A percentile compares a stretch with the other conserved stretches of the same genome.
These are phyloP conservation scores for Colletotrichum ledebouriae DNA, from an alignment of 2,329 filamentous ascomycete species.

Conservation along the genomic window DNA sequence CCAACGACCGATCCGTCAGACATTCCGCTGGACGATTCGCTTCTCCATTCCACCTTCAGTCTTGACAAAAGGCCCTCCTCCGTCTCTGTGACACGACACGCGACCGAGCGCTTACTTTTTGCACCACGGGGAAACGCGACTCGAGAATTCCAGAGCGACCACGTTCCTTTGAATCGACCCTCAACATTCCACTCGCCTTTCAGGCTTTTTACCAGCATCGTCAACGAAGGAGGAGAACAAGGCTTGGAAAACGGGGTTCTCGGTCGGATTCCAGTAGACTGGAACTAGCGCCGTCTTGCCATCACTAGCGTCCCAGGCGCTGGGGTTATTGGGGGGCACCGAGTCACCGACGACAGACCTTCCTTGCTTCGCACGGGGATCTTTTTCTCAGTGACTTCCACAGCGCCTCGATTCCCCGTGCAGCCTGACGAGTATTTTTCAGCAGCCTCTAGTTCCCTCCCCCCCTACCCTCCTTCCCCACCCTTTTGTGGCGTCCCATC, in stretches of 20 bases:
- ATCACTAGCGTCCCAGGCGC: slow-evolving; percentile 5
- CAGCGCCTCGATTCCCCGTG: slow-evolving; percentile 10
- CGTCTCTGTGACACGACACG: slow-evolving; percentile 3
- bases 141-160: no score
- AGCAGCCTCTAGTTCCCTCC: not conserved
- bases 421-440: not conserved
- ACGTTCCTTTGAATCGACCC: not conserved
- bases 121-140: not conserved
- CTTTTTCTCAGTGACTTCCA: not conserved
- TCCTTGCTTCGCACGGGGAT: not conserved
- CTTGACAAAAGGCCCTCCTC: no score
- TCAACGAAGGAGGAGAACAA: no score
- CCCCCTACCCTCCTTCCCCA: not conserved
- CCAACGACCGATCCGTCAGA: not conserved
- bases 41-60: slow-evolving; percentile 1
- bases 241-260: not conserved
- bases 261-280: slow-evolving; percentile 32
- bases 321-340: not conserved
- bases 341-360: not conserved
- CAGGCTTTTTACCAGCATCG: not conserved
- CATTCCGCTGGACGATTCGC: no score
- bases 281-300: slow-evolving; percentile 31
- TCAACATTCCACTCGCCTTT: not conserved
- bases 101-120: not conserved
- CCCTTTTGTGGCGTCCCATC: slow-evolving; percentile 16